phyloP scores from a whole-genome alignment of 805 yeast genomes.

The Saccharomycopsis synnaedendra region DNA sequence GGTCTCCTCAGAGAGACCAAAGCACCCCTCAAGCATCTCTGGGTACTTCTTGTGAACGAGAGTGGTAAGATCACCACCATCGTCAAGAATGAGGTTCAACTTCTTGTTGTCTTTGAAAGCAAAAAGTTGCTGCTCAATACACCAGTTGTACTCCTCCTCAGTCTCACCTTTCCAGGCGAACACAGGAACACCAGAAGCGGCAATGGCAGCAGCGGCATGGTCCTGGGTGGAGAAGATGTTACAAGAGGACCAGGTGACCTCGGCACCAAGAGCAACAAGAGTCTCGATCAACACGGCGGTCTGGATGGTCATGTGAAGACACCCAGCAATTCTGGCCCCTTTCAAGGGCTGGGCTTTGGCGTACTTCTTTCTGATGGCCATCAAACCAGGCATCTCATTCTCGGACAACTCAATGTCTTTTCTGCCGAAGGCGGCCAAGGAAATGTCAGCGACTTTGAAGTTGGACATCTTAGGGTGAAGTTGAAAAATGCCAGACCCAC shows the following conservation, averaged over 20 bases:
- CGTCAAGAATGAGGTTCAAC: constrained; percentile 95
- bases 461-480: too few relatives aligned
- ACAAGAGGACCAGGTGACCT: constrained; percentile 99
- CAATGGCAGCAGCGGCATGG: constrained; percentile 99
- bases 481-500: too few relatives aligned
- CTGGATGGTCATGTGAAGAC: constrained; percentile 99
- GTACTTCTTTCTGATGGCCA: constrained; percentile 92
- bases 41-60: constrained; percentile 97
- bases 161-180: constrained; percentile 99
- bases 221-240: constrained; percentile 99
- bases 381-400: constrained; percentile 99
- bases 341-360: constrained; percentile 88
- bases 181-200: constrained; percentile 98
- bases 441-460: constrained; percentile 89
- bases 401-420: constrained; percentile 98
- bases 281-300: constrained; percentile 99
- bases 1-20: constrained; percentile 96
- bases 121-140: constrained; percentile 97
- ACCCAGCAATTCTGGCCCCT: constrained; percentile 98
- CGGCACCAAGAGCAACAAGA: constrained; percentile 94
- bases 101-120: constrained; percentile 94
- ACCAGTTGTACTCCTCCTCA: constrained; percentile 98
- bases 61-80: constrained; percentile 98
- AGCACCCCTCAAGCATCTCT: constrained; percentile 91
- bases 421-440: constrained; percentile 99